Evolutionary conservation across 257 asterid genomes (phyloP), one percentile per base, ranked within the genome.

Genomic region (Solanum piurae): DNA sequence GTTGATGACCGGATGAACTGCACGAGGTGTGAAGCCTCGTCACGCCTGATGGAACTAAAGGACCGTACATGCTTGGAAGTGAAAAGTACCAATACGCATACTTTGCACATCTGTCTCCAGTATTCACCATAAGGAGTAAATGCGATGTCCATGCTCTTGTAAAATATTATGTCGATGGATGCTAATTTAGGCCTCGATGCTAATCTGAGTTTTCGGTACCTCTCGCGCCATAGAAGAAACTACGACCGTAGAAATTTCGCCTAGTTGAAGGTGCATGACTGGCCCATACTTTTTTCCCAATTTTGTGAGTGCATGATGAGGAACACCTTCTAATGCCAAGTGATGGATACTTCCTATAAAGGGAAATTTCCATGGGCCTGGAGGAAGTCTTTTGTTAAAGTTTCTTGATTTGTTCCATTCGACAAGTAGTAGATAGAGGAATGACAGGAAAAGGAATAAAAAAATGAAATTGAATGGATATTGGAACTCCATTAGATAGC

Each of bases 51-150:
- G 42, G 49, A 23, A 25, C 75, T 86, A 68, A 89, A 91, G 0
- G 90, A 93, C 7, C 40, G 55, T 7, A 90, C 93, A 7, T 75
- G 88, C 6, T 83, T 88, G 10, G 88, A 14, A 21, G 93, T 91
- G 11, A 92, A 87, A 7, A 90, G 87, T 87, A 92, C 93, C 85
- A 89, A 3, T 2, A 89, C 46, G 88, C 94, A 89, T 0, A 91
- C 86, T 42, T 89, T 91, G 2, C 92, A 89, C 90, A 93, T 86
- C 11, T 93, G 93, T 12, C 90, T 86, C 95, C 92, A 92, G 86
- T 90, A 88, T 3, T 89, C 92, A 21, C 88, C 89, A 84, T 93
- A 92, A 2, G 91, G 90, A 18, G 85, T 34, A 86, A 90, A 91
- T 0, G 49, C 86, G 3, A 93, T 73, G 80, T 82, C 93, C 0